Evolutionary conservation across 2,329 filamentous ascomycete genomes (phyloP).

Genomic region (Paramyrothecium roridum): DNA sequence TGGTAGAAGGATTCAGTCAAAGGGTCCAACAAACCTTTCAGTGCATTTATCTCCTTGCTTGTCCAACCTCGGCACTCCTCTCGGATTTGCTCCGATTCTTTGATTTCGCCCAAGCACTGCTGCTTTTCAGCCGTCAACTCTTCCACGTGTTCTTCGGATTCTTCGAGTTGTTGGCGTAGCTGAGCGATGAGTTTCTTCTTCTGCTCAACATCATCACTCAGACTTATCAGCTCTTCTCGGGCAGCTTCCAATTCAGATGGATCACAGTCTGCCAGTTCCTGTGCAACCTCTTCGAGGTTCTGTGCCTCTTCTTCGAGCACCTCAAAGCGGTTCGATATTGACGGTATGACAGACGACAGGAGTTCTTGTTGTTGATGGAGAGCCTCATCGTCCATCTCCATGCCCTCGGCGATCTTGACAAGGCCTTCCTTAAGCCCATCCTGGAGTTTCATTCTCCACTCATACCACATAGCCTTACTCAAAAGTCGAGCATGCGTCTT

Average conservation of each 20-base stretch:
- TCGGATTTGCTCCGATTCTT: conserved; percentile 75
- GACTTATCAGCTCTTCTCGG: conserved; percentile 62
- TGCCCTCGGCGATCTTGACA: conserved; percentile 69
- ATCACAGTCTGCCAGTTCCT: conserved; percentile 75
- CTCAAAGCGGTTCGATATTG: conserved; percentile 57
- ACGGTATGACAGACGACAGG: conserved; percentile 65
- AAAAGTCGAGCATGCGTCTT: conserved; percentile 87
- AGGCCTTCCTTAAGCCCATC: conserved; percentile 79
- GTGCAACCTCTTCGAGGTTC: conserved; percentile 68
- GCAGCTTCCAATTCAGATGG: conserved; percentile 72
- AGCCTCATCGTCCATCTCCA: conserved; percentile 68
- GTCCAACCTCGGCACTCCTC: conserved; percentile 92
- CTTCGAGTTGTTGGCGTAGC: conserved; percentile 63
- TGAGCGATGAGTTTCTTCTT: conserved; percentile 67
- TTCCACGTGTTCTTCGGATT: conserved; percentile 63
- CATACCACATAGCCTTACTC: conserved; percentile 97
- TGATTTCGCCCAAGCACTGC: conserved; percentile 69
- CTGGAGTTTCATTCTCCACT: conserved; percentile 90
- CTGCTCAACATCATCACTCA: conserved; percentile 66
- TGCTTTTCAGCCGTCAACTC: conserved; percentile 64
- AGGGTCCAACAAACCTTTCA: conserved; percentile 63
- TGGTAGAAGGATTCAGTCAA: background rate
- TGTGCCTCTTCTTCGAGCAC: conserved; percentile 60
- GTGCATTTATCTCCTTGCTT: conserved; percentile 69
- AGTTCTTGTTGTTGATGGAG: conserved; percentile 67